Evolutionary conservation across 163 green algal species (phyloP).

Genomic region (Scenedesmus sp.): DNA sequence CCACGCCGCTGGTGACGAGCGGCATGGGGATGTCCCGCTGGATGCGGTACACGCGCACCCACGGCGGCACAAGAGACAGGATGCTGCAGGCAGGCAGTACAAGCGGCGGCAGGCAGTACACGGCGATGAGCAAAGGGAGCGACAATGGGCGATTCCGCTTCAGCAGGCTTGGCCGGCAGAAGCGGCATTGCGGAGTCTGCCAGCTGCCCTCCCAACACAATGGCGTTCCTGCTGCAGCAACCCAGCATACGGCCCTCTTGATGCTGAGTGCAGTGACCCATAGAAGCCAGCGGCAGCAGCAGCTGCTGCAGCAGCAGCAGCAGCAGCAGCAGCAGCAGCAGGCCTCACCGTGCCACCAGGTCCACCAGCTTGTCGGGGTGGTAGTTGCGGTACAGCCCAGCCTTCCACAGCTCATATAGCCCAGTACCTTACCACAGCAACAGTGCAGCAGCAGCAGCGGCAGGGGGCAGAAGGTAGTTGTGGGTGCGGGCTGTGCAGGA

Average conservation of each 20-base stretch:
- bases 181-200: not conserved
- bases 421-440: constrained; percentile 84
- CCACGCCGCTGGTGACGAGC: constrained; percentile 89
- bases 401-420: constrained; percentile 99
- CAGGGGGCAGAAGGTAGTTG: not conserved
- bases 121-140: not conserved
- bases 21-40: constrained; percentile 99
- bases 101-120: not conserved
- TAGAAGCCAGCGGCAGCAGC: not conserved
- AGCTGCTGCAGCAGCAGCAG: not conserved
- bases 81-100: constrained; percentile 69
- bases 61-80: constrained; percentile 95
- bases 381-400: constrained; percentile 95
- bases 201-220: too few species aligned
- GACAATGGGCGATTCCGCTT: not conserved
- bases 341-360: constrained; percentile 82
- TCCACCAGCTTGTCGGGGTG: constrained; percentile 92
- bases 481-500: not conserved
- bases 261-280: not conserved
- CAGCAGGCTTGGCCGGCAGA: too few species aligned
- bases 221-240: too few species aligned
- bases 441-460: constrained; percentile 16
- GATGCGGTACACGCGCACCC: constrained; percentile 96
- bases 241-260: too few species aligned
- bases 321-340: not conserved